Conservation (phyloP, 2,329 filamentous ascomycete genomes). For the Talaromyces sp. region DNA sequence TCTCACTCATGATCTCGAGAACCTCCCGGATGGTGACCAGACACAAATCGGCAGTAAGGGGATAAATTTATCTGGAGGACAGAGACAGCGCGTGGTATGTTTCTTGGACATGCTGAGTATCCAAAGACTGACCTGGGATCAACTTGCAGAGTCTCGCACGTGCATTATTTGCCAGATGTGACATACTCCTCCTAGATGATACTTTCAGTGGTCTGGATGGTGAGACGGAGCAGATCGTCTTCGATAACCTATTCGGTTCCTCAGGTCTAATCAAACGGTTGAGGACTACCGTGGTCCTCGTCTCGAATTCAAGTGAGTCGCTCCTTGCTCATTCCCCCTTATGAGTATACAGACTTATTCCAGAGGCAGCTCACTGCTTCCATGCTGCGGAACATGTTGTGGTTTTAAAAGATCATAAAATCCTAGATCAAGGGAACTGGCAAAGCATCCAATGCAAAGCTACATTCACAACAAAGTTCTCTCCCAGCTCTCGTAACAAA, state of each 20-base stretch:
- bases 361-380: neutral
- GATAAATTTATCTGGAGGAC: conserved; percentile 48
- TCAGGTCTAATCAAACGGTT: conserved; percentile 1
- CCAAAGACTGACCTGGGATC: neutral
- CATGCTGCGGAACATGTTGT: conserved; percentile 2
- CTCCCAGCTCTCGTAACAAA: neutral
- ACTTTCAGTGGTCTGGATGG: conserved; percentile 14
- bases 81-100: conserved; percentile 47
- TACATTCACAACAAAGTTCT: neutral
- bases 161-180: conserved; percentile 43
- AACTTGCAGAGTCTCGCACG: conserved; percentile 31
- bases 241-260: conserved; percentile 9
- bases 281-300: conserved; percentile 5
- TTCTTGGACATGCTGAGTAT: neutral
- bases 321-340: neutral
- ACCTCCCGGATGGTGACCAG: conserved; percentile 37
- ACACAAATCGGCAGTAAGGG: conserved; percentile 49
- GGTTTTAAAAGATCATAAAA: neutral
- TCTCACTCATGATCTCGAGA: conserved; percentile 35
- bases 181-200: conserved; percentile 15
- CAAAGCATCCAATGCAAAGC: neutral
- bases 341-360: neutral
- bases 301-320: neutral
- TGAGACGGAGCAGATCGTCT: conserved; percentile 8
- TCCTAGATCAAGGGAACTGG: conserved; percentile 6